Percentiles rank a stretch among this genome's conserved stretches.
Conservation (phyloP, 2,329 filamentous ascomycete species). For the Fulvia fulva region DNA sequence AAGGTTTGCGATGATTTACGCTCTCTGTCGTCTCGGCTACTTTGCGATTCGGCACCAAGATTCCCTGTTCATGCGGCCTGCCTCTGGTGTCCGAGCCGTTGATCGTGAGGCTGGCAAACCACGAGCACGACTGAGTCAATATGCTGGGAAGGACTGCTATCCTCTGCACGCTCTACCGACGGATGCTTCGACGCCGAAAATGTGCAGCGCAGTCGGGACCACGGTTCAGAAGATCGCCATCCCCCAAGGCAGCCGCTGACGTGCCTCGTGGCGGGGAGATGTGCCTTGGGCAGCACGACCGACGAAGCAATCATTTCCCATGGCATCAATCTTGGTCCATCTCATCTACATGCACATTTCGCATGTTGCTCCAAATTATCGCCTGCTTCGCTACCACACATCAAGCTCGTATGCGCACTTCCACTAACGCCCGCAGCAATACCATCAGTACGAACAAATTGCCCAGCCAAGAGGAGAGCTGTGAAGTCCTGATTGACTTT, state of each 20-base stretch:
- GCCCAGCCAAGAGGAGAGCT: not conserved
- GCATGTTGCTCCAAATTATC: not conserved
- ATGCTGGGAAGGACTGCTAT: not conserved
- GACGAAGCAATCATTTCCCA: not conserved
- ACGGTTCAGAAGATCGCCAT: not conserved
- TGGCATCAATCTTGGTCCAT: not conserved
- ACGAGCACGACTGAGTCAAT: not conserved
- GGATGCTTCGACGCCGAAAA: not conserved
- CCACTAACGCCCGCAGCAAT: not conserved
- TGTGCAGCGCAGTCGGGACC: not conserved
- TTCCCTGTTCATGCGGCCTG: not conserved
- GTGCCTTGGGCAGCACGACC: not conserved
- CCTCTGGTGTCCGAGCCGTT: slow-evolving; percentile 2
- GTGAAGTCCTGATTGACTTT: not conserved
- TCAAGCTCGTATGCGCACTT: not conserved
- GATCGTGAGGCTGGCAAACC: not conserved
- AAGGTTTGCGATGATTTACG: slow-evolving; percentile 1
- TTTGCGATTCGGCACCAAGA: not conserved
- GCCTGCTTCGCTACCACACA: not conserved
- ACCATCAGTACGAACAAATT: not conserved
- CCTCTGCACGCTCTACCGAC: not conserved
- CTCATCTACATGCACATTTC: not conserved
- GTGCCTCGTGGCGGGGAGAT: not conserved
- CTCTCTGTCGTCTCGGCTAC: not conserved
- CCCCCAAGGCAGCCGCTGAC: not conserved